Conservation (phyloP, 2,329 filamentous ascomycete species). For the Coleophoma crateriformis region DNA sequence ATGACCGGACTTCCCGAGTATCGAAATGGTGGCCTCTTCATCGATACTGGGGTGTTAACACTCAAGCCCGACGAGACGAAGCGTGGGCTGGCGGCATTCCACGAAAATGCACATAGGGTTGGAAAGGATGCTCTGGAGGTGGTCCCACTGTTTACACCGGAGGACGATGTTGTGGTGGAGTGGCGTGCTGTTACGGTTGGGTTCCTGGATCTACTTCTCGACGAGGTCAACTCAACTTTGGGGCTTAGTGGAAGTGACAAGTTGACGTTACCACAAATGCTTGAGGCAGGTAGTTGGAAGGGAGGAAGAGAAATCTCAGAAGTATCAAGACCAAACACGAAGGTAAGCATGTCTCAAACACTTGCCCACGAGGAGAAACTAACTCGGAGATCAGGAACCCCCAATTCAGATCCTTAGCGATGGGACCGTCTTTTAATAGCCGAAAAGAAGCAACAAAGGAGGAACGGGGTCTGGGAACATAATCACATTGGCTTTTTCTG, state of each 20-base stretch:
- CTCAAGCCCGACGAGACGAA: slow-evolving; percentile 66
- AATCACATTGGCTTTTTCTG: too few species aligned
- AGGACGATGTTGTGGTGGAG: slow-evolving; percentile 75
- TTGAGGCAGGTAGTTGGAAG: slow-evolving; percentile 98
- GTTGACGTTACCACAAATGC: slow-evolving; percentile 77
- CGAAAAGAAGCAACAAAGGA: neutral
- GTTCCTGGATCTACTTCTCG: slow-evolving; percentile 65
- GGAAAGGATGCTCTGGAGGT: slow-evolving; percentile 69
- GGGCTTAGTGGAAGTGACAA: slow-evolving; percentile 63
- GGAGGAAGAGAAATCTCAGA: slow-evolving; percentile 94
- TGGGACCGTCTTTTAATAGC: slow-evolving; percentile 79
- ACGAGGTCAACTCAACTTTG: slow-evolving; percentile 63
- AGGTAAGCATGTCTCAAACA: slow-evolving; percentile 36
- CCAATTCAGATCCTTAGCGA: slow-evolving; percentile 96
- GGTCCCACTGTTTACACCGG: slow-evolving; percentile 65
- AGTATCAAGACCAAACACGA: slow-evolving; percentile 91
- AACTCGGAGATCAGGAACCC: slow-evolving; percentile 43
- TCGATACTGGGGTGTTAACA: slow-evolving; percentile 76
- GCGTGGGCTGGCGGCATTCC: slow-evolving; percentile 65
- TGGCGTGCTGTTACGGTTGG: slow-evolving; percentile 74
- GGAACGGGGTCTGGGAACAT: too few species aligned
- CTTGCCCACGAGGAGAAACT: neutral
- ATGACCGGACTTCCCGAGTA: slow-evolving; percentile 89
- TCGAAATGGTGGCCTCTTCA: slow-evolving; percentile 82
- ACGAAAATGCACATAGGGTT: slow-evolving; percentile 64